A percentile compares a stretch with the other conserved stretches of the same genome.
Conservation (phyloP, 345 rosid genomes). For the Citrus sinensis region DVS_A1.0 CM039164.1:23727001-23727500, state of each 20-base stretch:
- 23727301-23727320: conserved; percentile 40
- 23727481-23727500: conserved; percentile 57
- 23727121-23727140: conserved; percentile 54
- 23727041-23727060: conserved; percentile 46
- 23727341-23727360: conserved; percentile 30
- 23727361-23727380: conserved; percentile 23
- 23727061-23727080: conserved; percentile 40
- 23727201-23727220: conserved; percentile 50
- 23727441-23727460: conserved; percentile 46
- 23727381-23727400: conserved; percentile 29
- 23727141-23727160: conserved; percentile 65
- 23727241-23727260: conserved; percentile 57
- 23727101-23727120: conserved; percentile 47
- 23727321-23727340: conserved; percentile 28
- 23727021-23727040: conserved; percentile 50
- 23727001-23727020: conserved; percentile 31
- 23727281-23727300: conserved; percentile 52
- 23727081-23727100: conserved; percentile 44
- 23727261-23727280: conserved; percentile 51
- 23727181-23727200: conserved; percentile 46
- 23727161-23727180: conserved; percentile 53
- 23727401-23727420: conserved; percentile 30
- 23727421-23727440: conserved; percentile 33
- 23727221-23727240: conserved; percentile 57
- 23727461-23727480: conserved; percentile 63